A percentile compares a stretch with the other conserved stretches of the same genome.
These are phyloP conservation scores for Deinandra increscens DNA, from an alignment of 129 eudicot species.

Conservation along the genomic window DNA sequence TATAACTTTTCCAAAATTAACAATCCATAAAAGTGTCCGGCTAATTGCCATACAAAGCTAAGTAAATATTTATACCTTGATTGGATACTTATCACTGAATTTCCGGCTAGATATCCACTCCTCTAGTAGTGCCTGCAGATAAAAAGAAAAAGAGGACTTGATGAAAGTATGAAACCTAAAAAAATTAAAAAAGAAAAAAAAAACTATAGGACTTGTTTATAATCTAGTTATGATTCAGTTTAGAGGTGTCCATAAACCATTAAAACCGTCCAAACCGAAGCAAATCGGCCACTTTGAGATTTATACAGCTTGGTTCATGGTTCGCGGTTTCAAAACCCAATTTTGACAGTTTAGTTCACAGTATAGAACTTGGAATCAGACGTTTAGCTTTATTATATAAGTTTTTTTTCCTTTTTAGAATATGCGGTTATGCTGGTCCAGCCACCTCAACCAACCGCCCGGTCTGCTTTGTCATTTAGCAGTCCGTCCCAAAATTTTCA, in stretches of 20 bases:
- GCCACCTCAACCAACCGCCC: not conserved
- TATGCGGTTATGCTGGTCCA: not conserved
- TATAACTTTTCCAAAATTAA: not conserved
- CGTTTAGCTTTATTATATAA: not conserved
- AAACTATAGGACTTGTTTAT: not conserved
- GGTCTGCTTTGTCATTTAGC: not conserved
- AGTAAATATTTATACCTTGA: slow-evolving; percentile 46
- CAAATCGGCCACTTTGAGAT: not conserved
- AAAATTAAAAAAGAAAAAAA: not conserved
- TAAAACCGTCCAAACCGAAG: not conserved
- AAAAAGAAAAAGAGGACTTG: slow-evolving; percentile 4
- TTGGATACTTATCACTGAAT: slow-evolving; percentile 61
- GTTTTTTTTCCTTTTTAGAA: not conserved
- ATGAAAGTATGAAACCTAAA: not conserved
- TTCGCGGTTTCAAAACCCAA: not conserved
- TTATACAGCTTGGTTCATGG: not conserved
- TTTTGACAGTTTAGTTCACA: not conserved
- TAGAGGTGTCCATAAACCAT: not conserved
- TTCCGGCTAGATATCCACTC: slow-evolving; percentile 92
- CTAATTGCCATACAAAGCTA: slow-evolving; percentile 5
- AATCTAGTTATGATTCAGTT: not conserved
- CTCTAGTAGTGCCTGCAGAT: slow-evolving; percentile 79
- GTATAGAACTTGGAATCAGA: not conserved
- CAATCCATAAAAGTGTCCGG: slow-evolving; percentile 6
- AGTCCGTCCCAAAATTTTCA: not conserved